A percentile compares a stretch with the other conserved stretches of the same genome.
phyloP scores from a whole-genome alignment of 306 rosid species.

The Spatholobus suberectus region DNA sequence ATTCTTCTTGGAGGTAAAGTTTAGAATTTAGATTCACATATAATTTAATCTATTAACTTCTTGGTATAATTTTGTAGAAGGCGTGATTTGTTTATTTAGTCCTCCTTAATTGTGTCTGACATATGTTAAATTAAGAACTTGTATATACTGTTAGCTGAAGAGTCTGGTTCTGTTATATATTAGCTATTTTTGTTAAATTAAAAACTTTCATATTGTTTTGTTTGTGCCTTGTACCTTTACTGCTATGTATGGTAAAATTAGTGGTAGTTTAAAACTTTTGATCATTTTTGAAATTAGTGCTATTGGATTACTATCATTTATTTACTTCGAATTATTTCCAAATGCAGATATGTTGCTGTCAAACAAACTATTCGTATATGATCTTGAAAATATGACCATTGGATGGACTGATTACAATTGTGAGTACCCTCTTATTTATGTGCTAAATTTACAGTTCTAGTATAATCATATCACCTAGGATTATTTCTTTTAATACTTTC shows the following conservation, averaged over 20 bases:
- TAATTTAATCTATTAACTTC: constrained; percentile 20
- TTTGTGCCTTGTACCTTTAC: constrained; percentile 6
- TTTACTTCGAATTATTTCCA: constrained; percentile 41
- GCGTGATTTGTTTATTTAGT: constrained; percentile 23
- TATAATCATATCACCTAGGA: constrained; percentile 1
- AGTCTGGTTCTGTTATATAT: constrained; percentile 1
- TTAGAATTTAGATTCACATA: constrained; percentile 11
- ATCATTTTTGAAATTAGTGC: not conserved
- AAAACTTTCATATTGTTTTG: not conserved
- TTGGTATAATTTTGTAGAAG: constrained; percentile 10
- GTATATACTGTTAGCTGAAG: not conserved
- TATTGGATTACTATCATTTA: constrained; percentile 15
- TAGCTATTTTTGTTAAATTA: not conserved
- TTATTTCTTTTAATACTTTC: not conserved
- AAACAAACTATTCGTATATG: constrained; percentile 71
- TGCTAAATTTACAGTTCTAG: not conserved
- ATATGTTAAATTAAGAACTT: not conserved
- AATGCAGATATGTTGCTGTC: constrained; percentile 77
- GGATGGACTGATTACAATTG: constrained; percentile 81
- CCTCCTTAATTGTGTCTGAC: constrained; percentile 5
- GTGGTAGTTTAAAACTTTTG: constrained; percentile 22
- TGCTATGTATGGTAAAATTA: too few species aligned
- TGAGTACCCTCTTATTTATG: constrained; percentile 52
- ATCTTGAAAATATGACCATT: constrained; percentile 64
- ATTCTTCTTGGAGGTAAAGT: constrained; percentile 79